Evolutionary conservation across 805 yeast species (phyloP), one percentile per base, ranked within the genome.

Genomic region (Sugiyamaella smithiae): DNA sequence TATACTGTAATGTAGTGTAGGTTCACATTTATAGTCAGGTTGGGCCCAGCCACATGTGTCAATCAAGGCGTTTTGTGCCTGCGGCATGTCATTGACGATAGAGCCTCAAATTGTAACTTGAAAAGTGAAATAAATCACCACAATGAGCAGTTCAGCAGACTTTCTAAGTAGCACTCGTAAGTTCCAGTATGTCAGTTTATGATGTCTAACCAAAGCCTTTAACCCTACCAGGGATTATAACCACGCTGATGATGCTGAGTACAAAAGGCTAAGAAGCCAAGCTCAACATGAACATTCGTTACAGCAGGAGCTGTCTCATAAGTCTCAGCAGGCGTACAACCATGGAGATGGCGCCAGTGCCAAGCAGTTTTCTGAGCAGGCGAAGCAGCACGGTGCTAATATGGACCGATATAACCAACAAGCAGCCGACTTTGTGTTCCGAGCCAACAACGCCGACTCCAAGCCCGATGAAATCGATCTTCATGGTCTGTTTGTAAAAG

Each of bases 401-500:
- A 93, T 88, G 28, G 95, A 88, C 38, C 64, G 71, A 32, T 79
- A 74, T 63, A 90, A 90, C 67, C 69, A 73, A 16, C 80, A 82
- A 65, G 99, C 98, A 3, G 97, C 97, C 1, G 64, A 62, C 64
- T 89, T 83, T 61, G 96, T 87, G 1, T 91, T 91, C 65, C 72
- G 82, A 37, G 90, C 85, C 56, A 91, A 91, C 66, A 91, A 91
- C 62, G 78, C 87, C 33, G 97, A 90, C 61, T 82, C 91, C n/a
- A 82, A 77, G 26, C 74, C 75, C 20, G 84, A 88, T 65, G 98
- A 91, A 67, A 88, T 91, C 54, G 98, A 91, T 68, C 73, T 91
- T 46, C 99, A 91, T 66, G 99, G 99, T 0, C 70, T 91, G 25
- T 90, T 75, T 58, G 95, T 91, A 16, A 84, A 82, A 42, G 99